These are phyloP conservation scores for Biscogniauxia sp. DNA, from an alignment of 2,329 filamentous ascomycete species.

Conservation along the genomic window DNA sequence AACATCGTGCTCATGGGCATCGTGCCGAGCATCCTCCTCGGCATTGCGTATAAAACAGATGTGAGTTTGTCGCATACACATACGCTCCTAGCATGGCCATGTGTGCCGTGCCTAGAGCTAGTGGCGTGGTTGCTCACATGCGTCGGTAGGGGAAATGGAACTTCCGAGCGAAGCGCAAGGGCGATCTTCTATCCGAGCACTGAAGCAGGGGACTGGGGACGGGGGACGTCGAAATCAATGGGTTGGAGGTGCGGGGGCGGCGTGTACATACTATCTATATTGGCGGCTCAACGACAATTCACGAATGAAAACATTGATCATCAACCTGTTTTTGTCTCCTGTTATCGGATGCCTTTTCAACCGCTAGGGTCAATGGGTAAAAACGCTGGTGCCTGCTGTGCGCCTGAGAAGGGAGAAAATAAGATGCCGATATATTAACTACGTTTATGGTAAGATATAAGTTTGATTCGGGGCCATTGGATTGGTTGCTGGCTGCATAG, in stretches of 20 bases:
- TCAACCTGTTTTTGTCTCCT: background rate
- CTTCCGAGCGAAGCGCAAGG: constrained; percentile 81
- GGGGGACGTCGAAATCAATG: background rate
- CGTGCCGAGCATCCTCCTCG: constrained; percentile 69
- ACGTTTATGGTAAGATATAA: too few relatives aligned
- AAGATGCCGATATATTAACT: too few relatives aligned
- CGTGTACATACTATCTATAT: constrained; percentile 41
- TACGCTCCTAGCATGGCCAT: too few relatives aligned
- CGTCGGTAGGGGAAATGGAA: constrained; percentile 74
- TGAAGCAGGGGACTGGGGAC: constrained; percentile 42
- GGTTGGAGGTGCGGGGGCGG: constrained; percentile 4
- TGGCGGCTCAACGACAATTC: constrained; percentile 29
- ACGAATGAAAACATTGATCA: constrained; percentile 15
- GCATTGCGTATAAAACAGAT: constrained; percentile 76
- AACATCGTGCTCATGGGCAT: constrained; percentile 73
- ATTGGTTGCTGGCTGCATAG: too few relatives aligned
- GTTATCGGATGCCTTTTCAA: background rate
- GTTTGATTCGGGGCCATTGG: too few relatives aligned
- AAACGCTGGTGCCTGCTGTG: too few relatives aligned
- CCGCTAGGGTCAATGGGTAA: background rate
- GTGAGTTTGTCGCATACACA: constrained; percentile 60
- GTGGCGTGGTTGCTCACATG: constrained; percentile 17
- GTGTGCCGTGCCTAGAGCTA: background rate
- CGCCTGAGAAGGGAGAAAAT: too few relatives aligned
- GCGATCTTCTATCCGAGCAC: constrained; percentile 79